Percentiles rank a stretch among this genome's conserved stretches.
Conservation (phyloP, 345 rosid genomes). For the Dimocarpus longan region DNA sequence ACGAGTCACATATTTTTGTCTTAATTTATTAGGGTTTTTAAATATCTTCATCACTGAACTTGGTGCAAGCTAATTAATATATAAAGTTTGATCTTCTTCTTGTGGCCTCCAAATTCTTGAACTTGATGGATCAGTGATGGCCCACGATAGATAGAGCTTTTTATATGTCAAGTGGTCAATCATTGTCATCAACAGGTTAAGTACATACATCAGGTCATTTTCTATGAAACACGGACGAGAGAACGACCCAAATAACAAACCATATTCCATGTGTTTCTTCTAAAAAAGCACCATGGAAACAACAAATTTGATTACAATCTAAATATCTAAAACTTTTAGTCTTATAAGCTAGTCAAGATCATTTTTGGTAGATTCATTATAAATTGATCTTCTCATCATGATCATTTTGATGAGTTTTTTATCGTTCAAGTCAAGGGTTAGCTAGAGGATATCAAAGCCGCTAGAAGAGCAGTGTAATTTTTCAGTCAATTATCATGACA, state of each 20-base stretch:
- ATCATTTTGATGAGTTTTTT: no score
- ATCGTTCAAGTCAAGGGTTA: no score
- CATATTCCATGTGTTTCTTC: background rate
- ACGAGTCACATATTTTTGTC: no score
- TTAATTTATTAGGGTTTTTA: no score
- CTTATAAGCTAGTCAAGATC: background rate
- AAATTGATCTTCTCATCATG: background rate
- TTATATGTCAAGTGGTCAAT: background rate
- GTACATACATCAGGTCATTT: background rate
- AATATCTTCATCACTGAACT: no score
- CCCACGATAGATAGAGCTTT: background rate
- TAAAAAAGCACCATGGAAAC: background rate
- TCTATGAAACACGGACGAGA: background rate
- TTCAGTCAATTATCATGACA: background rate
- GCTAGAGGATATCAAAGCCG: no score
- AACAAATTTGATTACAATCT: background rate
- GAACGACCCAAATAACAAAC: background rate
- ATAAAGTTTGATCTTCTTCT: no score
- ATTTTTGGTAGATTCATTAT: background rate
- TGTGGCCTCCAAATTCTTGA: no score
- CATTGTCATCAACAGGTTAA: background rate
- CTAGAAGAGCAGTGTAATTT: background rate
- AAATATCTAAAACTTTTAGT: no score
- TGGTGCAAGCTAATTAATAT: no score
- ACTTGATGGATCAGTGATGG: background rate